Evolutionary conservation across 441 rosid species (phyloP).

Genomic region (Brassica balearica): DNA sequence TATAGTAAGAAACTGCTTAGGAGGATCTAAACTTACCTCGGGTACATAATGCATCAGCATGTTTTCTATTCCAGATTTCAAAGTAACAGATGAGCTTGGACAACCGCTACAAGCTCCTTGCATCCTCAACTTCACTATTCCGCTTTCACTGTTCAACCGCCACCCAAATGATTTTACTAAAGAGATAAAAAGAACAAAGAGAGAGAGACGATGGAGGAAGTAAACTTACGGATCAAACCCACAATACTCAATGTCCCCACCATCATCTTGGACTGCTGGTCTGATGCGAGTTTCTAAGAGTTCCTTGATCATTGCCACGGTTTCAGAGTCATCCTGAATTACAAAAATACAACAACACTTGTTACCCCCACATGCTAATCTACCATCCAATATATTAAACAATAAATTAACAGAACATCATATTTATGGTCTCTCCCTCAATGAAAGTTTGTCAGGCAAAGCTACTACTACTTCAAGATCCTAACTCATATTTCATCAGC

Average conservation of each 20-base stretch:
- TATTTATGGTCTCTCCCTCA: neutral
- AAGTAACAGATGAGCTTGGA: slow-evolving; percentile 95
- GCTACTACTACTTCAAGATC: slow-evolving; percentile 6
- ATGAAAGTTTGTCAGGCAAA: neutral
- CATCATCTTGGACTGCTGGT: slow-evolving; percentile 98
- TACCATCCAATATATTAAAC: slow-evolving; percentile 12
- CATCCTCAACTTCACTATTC: slow-evolving; percentile 87
- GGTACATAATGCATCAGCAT: slow-evolving; percentile 98
- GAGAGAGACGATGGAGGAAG: slow-evolving; percentile 5
- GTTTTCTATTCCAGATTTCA: slow-evolving; percentile 95
- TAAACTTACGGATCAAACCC: slow-evolving; percentile 82
- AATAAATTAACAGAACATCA: neutral
- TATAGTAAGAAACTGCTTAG: slow-evolving; percentile 1
- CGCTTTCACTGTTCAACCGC: slow-evolving; percentile 67
- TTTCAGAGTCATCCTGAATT: slow-evolving; percentile 91
- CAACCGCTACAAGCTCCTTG: slow-evolving; percentile 99
- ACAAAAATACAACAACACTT: neutral
- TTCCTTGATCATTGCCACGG: slow-evolving; percentile 96
- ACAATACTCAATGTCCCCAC: slow-evolving; percentile 92
- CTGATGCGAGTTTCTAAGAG: slow-evolving; percentile 94
- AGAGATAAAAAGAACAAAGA: neutral
- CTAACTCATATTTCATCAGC: slow-evolving; percentile 8
- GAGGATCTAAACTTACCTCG: slow-evolving; percentile 60
- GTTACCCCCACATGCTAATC: neutral
- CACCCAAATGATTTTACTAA: neutral